Base-by-base conservation (phyloP, 1,139 yeast genomes). In the Pichia sp. region DNA sequence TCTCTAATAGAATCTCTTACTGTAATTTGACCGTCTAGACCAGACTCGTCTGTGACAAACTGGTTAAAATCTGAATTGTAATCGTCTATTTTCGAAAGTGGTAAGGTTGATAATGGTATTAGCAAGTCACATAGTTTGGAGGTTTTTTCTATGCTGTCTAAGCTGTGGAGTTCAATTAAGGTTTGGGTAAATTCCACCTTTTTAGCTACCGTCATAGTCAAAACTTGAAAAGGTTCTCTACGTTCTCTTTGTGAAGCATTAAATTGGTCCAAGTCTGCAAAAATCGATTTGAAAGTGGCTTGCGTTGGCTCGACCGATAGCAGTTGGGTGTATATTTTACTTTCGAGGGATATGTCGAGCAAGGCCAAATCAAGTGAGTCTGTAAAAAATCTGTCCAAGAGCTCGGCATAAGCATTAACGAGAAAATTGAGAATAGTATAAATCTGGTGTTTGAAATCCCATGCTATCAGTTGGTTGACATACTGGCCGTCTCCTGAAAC, bases 11-110 rank as follows among this genome's bases (percentile, higher is more conserved):
- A 73, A 53, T 83, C 87, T 57, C 93, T 74, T 1, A 80, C 76
- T 5, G 76, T 68, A 11, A 71, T 70, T 6, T 71, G 76, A 31
- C 78, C 72, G 1, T 80, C 72, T 44, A 88, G 74, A 1, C 90
- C 96, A 1, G 88, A 77, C 55, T 87, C 89, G 46, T 84, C 86
- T 5, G 89, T 80, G 6, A 89, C 87, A 67, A 81, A 90, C 6
- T 70, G 72, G 63, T 89, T 88, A 65, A 83, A 79, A 64, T 90
- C 93, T 1, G 72, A 74, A 10, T 62, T 57, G 73, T 80, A 81
- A 10, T 54, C 56, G 59, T 72, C 65, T 59, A 66, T 56, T 60
- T 66, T 54, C 59, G 64, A 65, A 1, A 55, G 45, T 0, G 69
- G 66, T 11, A 67, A 54, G 8, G 47, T 52, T 23, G 59, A 53